Conservation (phyloP, 371 early-diverging fungal genomes). For the Mortierella sp. region DNA sequence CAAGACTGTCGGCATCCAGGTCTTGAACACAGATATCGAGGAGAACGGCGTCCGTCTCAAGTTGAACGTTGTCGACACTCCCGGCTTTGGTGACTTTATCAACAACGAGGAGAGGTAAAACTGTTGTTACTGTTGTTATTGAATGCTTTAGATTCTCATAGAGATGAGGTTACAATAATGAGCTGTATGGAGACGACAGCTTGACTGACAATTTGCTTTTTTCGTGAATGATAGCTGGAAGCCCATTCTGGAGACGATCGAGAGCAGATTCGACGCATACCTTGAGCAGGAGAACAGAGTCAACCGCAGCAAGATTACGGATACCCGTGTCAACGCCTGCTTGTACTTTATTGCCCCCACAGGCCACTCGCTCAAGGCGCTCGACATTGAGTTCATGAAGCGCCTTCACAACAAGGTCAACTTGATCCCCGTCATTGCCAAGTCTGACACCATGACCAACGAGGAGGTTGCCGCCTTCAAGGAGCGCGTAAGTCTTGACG, state of each 20-base stretch:
- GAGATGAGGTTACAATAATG: neutral
- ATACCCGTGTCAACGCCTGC: conserved; percentile 97
- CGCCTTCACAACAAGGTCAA: conserved; percentile 94
- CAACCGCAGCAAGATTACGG: conserved; percentile 89
- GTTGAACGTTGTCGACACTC: conserved; percentile 96
- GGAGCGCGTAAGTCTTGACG: conserved; percentile 64
- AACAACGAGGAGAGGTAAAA: conserved; percentile 93
- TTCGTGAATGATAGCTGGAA: conserved; percentile 80
- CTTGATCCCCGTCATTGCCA: conserved; percentile 98
- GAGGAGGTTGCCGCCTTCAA: conserved; percentile 96
- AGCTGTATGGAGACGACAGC: neutral
- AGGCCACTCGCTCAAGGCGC: conserved; percentile 92
- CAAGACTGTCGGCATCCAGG: conserved; percentile 95
- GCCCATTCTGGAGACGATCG: conserved; percentile 96
- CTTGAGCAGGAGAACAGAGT: conserved; percentile 94
- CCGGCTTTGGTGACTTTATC: conserved; percentile 95
- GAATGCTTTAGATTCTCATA: no score
- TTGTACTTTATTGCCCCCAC: conserved; percentile 98
- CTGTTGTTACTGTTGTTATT: neutral
- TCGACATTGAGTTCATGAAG: conserved; percentile 98
- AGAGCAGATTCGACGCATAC: conserved; percentile 95
- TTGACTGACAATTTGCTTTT: neutral
- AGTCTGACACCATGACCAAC: conserved; percentile 98
- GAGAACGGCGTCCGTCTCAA: conserved; percentile 93
- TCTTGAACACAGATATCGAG: conserved; percentile 84